Conservation (phyloP, 2,329 filamentous ascomycete species). For the Epichloe scottii region DNA sequence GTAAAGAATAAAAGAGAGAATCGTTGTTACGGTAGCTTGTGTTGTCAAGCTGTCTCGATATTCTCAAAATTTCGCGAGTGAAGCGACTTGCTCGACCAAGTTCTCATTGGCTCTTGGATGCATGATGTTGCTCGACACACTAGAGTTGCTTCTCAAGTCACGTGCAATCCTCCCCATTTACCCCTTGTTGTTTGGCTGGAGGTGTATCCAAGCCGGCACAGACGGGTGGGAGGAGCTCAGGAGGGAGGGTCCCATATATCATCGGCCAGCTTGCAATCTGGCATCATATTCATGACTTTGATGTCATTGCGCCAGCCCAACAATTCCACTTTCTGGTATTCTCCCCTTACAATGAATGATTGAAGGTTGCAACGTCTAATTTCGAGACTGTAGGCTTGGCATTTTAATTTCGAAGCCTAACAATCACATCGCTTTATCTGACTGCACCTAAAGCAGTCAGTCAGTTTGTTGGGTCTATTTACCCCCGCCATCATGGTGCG, state of each 20-base stretch:
- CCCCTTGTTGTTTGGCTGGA: background rate
- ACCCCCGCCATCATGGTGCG: conserved; percentile 62
- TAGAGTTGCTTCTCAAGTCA: background rate
- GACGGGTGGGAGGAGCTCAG: conserved; percentile 13
- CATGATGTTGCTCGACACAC: background rate
- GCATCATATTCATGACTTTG: conserved; percentile 25
- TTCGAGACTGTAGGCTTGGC: conserved; percentile 2
- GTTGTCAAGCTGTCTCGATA: background rate
- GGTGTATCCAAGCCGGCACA: background rate
- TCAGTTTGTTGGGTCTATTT: conserved; percentile 9
- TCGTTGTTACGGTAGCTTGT: background rate
- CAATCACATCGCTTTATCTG: background rate
- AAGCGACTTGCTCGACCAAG: background rate
- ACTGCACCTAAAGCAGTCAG: conserved; percentile 10
- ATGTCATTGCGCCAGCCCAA: conserved; percentile 8
- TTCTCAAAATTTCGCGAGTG: background rate
- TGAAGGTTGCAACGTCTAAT: background rate
- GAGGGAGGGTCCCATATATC: conserved; percentile 8
- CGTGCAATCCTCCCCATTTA: background rate
- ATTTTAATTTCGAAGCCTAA: background rate
- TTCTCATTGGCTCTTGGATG: background rate
- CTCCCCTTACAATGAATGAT: background rate
- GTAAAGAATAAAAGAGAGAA: background rate
- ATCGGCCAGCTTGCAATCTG: conserved; percentile 29
- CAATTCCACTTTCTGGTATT: conserved; percentile 8